Conservation (phyloP, 169 alveolate genomes). For the Perkinsus marinus region DNA sequence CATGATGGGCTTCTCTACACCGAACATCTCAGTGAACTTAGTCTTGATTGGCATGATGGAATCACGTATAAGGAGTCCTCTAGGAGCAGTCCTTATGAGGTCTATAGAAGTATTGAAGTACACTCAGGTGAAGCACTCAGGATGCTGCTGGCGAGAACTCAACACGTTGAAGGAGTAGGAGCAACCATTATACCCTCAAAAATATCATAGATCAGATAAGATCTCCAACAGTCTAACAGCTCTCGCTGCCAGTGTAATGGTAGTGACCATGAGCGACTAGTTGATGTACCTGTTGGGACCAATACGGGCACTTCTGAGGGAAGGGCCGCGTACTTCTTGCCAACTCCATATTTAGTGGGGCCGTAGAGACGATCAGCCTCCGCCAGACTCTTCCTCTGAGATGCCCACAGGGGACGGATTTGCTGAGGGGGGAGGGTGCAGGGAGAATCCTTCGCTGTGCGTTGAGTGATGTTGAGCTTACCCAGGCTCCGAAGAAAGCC, state of each 20-base stretch:
- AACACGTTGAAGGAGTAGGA: not conserved
- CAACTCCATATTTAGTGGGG: not conserved
- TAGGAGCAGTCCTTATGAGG: too few species aligned
- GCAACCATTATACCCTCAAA: not conserved
- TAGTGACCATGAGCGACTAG: not conserved
- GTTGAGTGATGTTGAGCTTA: not conserved
- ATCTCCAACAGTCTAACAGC: not conserved
- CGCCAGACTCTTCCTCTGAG: not conserved
- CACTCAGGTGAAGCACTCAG: not conserved
- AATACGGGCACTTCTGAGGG: not conserved
- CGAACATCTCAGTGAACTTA: not conserved
- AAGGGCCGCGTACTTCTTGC: not conserved
- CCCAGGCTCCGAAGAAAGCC: not conserved
- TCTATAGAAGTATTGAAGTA: too few species aligned
- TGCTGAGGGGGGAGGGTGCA: not conserved
- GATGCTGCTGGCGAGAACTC: not conserved
- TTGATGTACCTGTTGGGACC: not conserved
- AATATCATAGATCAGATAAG: too few species aligned
- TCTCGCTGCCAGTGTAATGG: not conserved
- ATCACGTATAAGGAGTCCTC: not conserved
- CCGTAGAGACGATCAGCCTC: not conserved
- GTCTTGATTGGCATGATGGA: not conserved
- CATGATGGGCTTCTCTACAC: conserved; percentile 6
- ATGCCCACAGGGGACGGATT: not conserved
- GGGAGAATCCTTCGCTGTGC: not conserved